Percentiles rank a stretch among this genome's conserved stretches.
These are phyloP conservation scores for Rehmannia glutinosa DNA, from an alignment of 257 asterid species.

Conservation along the genomic window DNA sequence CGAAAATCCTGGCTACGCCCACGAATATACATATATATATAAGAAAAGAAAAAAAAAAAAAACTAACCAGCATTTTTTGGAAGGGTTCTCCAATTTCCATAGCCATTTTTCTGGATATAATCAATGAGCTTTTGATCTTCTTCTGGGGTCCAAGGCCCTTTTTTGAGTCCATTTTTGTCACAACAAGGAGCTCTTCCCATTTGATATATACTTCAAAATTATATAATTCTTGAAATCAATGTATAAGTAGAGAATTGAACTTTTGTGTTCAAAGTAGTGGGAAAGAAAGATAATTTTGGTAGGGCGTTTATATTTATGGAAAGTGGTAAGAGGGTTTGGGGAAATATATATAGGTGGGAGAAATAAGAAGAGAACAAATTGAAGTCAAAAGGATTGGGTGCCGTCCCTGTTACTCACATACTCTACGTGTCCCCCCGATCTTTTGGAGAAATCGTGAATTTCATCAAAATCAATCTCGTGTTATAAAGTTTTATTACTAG, in stretches of 20 bases:
- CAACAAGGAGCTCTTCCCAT: constrained; percentile 88
- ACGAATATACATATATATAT: too few species aligned
- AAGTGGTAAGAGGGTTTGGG: background rate
- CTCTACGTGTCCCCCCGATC: constrained; percentile 77
- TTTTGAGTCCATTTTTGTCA: constrained; percentile 75
- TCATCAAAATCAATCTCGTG: constrained; percentile 3
- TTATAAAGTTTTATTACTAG: background rate
- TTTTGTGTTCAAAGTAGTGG: background rate
- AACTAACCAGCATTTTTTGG: constrained; percentile 69
- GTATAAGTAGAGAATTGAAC: too few species aligned
- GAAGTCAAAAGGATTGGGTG: constrained; percentile 31
- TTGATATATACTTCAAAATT: too few species aligned
- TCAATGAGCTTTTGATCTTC: constrained; percentile 74
- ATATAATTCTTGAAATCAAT: too few species aligned
- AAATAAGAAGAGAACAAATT: constrained; percentile 8
- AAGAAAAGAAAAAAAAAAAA: background rate
- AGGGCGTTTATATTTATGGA: background rate
- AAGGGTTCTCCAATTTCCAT: constrained; percentile 83
- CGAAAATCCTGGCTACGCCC: too few species aligned
- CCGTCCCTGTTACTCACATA: constrained; percentile 71
- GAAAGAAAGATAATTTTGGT: background rate
- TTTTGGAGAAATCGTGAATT: constrained; percentile 26
- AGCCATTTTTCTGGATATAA: constrained; percentile 59
- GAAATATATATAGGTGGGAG: constrained; percentile 1
- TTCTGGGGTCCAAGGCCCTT: constrained; percentile 91